Evolutionary conservation across 1,284 basidiomycete species (phyloP).

Genomic region (Naganishia cerealis): DNA sequence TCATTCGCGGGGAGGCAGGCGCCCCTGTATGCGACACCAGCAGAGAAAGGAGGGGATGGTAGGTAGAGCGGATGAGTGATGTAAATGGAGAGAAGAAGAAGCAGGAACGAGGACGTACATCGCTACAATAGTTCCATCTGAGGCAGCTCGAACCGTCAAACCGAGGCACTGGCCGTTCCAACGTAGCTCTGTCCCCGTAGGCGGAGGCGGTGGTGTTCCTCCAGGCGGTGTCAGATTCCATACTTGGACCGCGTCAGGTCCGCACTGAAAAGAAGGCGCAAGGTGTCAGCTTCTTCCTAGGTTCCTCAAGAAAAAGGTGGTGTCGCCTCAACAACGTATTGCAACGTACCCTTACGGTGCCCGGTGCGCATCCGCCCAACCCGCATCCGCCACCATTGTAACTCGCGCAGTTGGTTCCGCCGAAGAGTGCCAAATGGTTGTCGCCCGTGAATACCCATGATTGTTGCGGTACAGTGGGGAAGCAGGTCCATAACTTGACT

Average conservation of each 20-base stretch:
- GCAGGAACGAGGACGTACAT: constrained; percentile 12
- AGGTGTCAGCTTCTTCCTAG: neutral
- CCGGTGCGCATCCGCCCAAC: constrained; percentile 37
- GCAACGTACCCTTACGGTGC: constrained; percentile 12
- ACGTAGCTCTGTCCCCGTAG: constrained; percentile 3
- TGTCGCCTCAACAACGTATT: no score
- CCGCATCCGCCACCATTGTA: constrained; percentile 31
- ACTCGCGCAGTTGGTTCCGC: constrained; percentile 19
- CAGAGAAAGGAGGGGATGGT: neutral
- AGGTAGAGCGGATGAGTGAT: neutral
- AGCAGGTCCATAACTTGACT: constrained; percentile 33
- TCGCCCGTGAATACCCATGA: constrained; percentile 33
- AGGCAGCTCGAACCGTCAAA: neutral
- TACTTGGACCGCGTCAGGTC: constrained; percentile 4
- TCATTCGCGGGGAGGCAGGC: constrained; percentile 1
- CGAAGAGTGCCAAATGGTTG: constrained; percentile 46
- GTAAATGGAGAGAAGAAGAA: neutral
- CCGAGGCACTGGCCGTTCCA: constrained; percentile 23
- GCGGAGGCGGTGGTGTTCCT: neutral
- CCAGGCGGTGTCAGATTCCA: constrained; percentile 16
- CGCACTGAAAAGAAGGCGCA: neutral
- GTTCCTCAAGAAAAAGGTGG: neutral
- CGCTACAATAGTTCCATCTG: constrained; percentile 25
- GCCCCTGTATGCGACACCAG: neutral
- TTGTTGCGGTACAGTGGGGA: constrained; percentile 2